Conservation (phyloP, 805 yeast genomes). For the Candida hungchunana region DNA sequence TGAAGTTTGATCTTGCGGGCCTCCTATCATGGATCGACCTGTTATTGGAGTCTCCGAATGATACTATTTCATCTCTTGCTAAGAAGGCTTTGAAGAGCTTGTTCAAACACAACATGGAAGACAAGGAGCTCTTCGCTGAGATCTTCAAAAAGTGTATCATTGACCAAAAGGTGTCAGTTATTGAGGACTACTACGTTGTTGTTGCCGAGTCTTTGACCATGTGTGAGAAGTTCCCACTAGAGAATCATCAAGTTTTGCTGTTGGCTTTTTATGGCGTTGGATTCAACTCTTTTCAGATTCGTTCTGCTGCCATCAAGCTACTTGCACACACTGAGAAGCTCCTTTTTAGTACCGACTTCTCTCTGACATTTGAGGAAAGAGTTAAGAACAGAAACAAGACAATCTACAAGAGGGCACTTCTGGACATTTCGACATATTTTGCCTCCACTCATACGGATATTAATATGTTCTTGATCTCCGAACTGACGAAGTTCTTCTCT, state of each 20-base stretch:
- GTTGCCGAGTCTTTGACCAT: conserved; percentile 61
- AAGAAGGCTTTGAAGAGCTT: conserved; percentile 66
- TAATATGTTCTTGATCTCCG: conserved; percentile 60
- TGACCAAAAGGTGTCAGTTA: conserved; percentile 45
- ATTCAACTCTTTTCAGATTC: conserved; percentile 59
- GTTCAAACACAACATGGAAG: conserved; percentile 53
- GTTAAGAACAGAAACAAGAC: conserved; percentile 73
- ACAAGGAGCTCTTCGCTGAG: conserved; percentile 47
- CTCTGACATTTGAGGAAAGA: conserved; percentile 61
- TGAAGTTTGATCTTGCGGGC: conserved; percentile 68
- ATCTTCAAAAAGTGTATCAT: conserved; percentile 71
- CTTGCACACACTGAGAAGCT: conserved; percentile 61
- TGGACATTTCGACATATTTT: conserved; percentile 70
- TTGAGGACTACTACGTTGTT: conserved; percentile 67
- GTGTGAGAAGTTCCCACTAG: conserved; percentile 41
- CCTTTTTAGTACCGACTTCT: conserved; percentile 48
- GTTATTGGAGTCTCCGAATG: conserved; percentile 55
- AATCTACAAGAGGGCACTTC: conserved; percentile 82
- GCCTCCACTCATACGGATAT: conserved; percentile 59
- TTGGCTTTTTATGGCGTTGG: conserved; percentile 78
- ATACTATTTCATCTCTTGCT: conserved; percentile 58
- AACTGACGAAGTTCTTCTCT: conserved; percentile 65
- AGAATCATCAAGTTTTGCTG: conserved; percentile 66
- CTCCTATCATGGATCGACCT: conserved; percentile 80
- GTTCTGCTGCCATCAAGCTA: conserved; percentile 71